Conservation (phyloP, 2,329 filamentous ascomycete genomes). For the Colletotrichum aenigma region DNA sequence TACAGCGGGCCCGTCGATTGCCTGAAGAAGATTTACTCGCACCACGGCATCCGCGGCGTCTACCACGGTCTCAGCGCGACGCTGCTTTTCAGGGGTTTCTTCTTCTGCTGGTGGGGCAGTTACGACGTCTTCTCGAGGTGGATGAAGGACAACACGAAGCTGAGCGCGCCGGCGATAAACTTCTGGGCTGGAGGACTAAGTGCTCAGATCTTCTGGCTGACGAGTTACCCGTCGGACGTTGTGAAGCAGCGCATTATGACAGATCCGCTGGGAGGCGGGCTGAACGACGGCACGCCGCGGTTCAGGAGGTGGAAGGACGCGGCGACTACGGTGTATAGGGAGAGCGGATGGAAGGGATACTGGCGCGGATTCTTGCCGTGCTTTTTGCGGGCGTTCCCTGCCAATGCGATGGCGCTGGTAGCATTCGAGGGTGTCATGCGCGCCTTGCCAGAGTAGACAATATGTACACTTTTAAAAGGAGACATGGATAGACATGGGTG, state of each 20-base stretch:
- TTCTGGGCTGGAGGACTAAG: slow-evolving; percentile 97
- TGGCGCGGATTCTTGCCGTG: slow-evolving; percentile 95
- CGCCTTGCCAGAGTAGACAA: slow-evolving; percentile 44
- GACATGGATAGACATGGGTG: background rate
- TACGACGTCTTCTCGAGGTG: slow-evolving; percentile 83
- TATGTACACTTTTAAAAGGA: background rate
- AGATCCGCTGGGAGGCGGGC: slow-evolving; percentile 76
- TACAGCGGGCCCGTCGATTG: slow-evolving; percentile 92
- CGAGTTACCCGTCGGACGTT: slow-evolving; percentile 89
- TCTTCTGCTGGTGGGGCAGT: slow-evolving; percentile 98
- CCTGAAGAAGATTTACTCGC: slow-evolving; percentile 67
- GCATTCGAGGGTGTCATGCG: slow-evolving; percentile 95
- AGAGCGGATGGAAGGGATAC: slow-evolving; percentile 79
- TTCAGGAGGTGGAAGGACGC: slow-evolving; percentile 84
- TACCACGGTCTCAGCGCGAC: slow-evolving; percentile 89
- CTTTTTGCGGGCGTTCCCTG: slow-evolving; percentile 91
- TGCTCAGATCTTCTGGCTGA: slow-evolving; percentile 94
- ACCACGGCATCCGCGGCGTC: slow-evolving; percentile 78
- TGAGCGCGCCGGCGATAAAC: slow-evolving; percentile 83
- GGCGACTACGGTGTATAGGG: slow-evolving; percentile 75
- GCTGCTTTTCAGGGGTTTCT: slow-evolving; percentile 87
- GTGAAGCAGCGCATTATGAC: slow-evolving; percentile 99
- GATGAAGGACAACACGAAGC: slow-evolving; percentile 67
- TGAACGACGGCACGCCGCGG: slow-evolving; percentile 69
- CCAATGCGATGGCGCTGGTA: slow-evolving; percentile 91